Evolutionary conservation across 179 eudicot genomes (phyloP).

Genomic region (Silene vulgaris): DNA sequence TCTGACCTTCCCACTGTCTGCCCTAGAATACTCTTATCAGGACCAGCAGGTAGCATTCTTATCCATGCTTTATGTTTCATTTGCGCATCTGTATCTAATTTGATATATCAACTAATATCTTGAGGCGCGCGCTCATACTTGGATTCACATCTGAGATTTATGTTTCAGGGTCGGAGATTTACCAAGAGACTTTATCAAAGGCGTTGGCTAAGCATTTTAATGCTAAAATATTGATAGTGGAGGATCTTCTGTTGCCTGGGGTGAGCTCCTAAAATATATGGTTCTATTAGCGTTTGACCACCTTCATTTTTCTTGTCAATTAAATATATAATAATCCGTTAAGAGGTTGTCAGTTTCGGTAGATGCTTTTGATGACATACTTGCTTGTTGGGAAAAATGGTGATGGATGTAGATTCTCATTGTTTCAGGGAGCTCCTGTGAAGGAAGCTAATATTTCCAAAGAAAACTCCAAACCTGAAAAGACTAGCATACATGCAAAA

Average conservation of each 20-base stretch:
- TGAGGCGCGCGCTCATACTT: not conserved
- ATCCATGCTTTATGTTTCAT: not conserved
- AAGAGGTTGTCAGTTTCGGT: not conserved
- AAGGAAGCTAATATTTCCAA: constrained; percentile 58
- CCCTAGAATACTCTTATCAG: constrained; percentile 80
- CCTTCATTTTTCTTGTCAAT: not conserved
- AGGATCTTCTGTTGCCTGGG: constrained; percentile 67
- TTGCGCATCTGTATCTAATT: not conserved
- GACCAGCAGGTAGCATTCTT: constrained; percentile 70
- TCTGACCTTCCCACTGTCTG: constrained; percentile 69
- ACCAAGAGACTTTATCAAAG: constrained; percentile 80
- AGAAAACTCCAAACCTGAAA: constrained; percentile 64
- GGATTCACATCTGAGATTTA: not conserved
- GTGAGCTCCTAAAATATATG: constrained; percentile 37
- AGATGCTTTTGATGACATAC: not conserved
- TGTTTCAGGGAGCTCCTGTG: constrained; percentile 50
- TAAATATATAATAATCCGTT: too few species aligned
- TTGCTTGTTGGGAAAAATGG: not conserved
- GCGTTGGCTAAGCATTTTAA: constrained; percentile 84
- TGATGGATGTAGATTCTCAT: not conserved
- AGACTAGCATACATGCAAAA: constrained; percentile 51
- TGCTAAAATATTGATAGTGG: constrained; percentile 67
- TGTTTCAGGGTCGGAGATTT: constrained; percentile 80
- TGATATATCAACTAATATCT: not conserved
- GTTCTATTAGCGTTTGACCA: not conserved